A percentile compares a stretch with the other conserved stretches of the same genome.
These are phyloP conservation scores for Jimgerdemannia flammicorona DNA, from an alignment of 192 early-diverging fungal species.

Conservation along the genomic window DNA sequence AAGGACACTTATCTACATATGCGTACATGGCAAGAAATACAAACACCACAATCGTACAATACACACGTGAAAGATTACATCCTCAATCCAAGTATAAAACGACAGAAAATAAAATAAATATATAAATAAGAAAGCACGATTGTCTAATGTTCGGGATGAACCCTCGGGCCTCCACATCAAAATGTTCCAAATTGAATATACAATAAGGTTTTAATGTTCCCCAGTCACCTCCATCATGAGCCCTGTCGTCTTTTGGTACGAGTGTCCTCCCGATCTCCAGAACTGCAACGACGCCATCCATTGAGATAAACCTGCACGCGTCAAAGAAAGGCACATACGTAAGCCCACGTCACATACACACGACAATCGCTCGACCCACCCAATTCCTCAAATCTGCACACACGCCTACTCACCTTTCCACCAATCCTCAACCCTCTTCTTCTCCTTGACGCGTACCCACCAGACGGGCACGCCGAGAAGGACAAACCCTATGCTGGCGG, in stretches of 20 bases:
- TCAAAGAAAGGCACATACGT: neutral
- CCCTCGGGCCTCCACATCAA: neutral
- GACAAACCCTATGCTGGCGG: slow-evolving; percentile 43
- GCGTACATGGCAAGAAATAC: too few species aligned
- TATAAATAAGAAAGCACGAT: too few species aligned
- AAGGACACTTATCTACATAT: too few species aligned
- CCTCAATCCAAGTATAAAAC: too few species aligned
- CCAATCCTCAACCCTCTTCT: slow-evolving; percentile 22
- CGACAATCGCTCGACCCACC: neutral
- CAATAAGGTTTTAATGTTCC: neutral
- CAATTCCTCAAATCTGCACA: neutral
- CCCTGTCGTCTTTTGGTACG: slow-evolving; percentile 15
- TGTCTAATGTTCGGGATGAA: too few species aligned
- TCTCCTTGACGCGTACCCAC: slow-evolving; percentile 41
- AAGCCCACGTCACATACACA: neutral
- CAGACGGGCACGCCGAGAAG: slow-evolving; percentile 49
- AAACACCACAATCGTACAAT: too few species aligned
- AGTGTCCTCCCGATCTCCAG: neutral
- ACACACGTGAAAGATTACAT: too few species aligned
- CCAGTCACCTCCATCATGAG: slow-evolving; percentile 3
- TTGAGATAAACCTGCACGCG: neutral
- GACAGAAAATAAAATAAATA: too few species aligned
- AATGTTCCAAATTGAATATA: neutral
- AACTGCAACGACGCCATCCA: too few species aligned
- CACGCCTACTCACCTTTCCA: slow-evolving; percentile 28